Percentiles rank a stretch among this genome's conserved stretches.
Conservation (phyloP, 2,329 filamentous ascomycete genomes). For the Ceratocystis eucalypticola region DNA sequence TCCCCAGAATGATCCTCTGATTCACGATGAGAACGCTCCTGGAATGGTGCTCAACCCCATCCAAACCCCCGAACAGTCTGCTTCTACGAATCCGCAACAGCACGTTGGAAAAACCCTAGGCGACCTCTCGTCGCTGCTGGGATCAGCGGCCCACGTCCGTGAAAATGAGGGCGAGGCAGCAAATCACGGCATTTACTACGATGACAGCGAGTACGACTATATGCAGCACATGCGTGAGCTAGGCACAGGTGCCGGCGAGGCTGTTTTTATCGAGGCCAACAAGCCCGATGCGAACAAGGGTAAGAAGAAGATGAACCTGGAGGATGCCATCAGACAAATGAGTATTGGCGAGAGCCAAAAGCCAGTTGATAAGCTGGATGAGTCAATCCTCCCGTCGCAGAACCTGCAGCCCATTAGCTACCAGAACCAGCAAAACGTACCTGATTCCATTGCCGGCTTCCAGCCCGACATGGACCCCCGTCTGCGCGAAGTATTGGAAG, state of each 20-base stretch:
- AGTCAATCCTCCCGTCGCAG: slow-evolving; percentile 65
- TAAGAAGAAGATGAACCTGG: slow-evolving; percentile 63
- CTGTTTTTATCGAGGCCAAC: slow-evolving; percentile 70
- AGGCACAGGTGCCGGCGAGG: slow-evolving; percentile 51
- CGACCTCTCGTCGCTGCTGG: slow-evolving; percentile 66
- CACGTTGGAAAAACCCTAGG: slow-evolving; percentile 44
- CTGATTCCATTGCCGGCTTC: slow-evolving; percentile 83
- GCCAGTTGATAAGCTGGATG: slow-evolving; percentile 49
- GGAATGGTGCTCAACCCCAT: slow-evolving; percentile 78
- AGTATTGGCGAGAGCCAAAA: slow-evolving; percentile 35
- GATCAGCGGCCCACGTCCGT: slow-evolving; percentile 53
- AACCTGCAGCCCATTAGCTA: slow-evolving; percentile 67
- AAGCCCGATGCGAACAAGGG: slow-evolving; percentile 45
- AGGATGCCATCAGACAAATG: slow-evolving; percentile 61
- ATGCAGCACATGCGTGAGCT: slow-evolving; percentile 97
- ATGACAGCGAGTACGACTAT: slow-evolving; percentile 94
- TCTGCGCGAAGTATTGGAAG: slow-evolving; percentile 79
- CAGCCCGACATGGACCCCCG: slow-evolving; percentile 97
- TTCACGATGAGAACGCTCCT: slow-evolving; percentile 79
- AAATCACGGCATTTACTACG: slow-evolving; percentile 83
- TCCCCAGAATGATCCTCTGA: slow-evolving; percentile 91
- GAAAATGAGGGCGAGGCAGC: slow-evolving; percentile 94
- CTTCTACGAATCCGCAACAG: slow-evolving; percentile 28
- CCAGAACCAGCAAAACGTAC: slow-evolving; percentile 83
- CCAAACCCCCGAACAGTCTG: slow-evolving; percentile 27